Conservation (phyloP, 768 basidiomycete genomes). For the Mycena kentingensis region DNA sequence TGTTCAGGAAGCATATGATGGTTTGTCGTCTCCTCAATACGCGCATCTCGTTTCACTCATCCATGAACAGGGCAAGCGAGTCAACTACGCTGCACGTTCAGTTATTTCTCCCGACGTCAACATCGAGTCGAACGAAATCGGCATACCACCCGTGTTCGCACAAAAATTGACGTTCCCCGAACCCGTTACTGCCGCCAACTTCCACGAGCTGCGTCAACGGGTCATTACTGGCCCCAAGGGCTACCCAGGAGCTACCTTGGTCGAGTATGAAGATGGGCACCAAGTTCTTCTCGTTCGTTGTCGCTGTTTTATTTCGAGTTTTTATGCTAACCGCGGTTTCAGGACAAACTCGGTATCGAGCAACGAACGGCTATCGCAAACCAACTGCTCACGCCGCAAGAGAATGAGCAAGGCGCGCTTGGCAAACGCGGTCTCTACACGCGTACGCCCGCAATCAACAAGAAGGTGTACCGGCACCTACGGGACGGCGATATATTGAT, state of each 20-base stretch:
- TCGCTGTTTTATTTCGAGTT: background rate
- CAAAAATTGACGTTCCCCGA: conserved; percentile 96
- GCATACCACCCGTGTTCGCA: conserved; percentile 96
- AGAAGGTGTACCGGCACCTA: conserved; percentile 96
- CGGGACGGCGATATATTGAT: conserved; percentile 94
- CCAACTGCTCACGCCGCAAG: conserved; percentile 89
- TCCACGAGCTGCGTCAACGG: conserved; percentile 81
- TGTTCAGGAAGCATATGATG: conserved; percentile 99
- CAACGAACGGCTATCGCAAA: conserved; percentile 95
- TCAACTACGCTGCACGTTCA: conserved; percentile 99
- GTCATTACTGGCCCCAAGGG: conserved; percentile 88
- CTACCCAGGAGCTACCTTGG: conserved; percentile 92
- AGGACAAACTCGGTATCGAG: conserved; percentile 87
- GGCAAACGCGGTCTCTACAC: conserved; percentile 66
- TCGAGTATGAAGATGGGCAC: conserved; percentile 93
- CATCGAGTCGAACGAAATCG: conserved; percentile 98
- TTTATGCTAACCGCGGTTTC: conserved; percentile 6
- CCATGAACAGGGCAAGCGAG: conserved; percentile 84
- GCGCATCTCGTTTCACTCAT: conserved; percentile 1
- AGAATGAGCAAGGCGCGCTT: conserved; percentile 56
- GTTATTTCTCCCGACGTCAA: conserved; percentile 99
- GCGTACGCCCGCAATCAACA: conserved; percentile 80
- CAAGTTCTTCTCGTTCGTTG: conserved; percentile 74
- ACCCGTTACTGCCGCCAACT: conserved; percentile 90
- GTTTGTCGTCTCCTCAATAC: conserved; percentile 43